Percentiles rank a stretch among this genome's conserved stretches.
phyloP scores from a whole-genome alignment of 73 alveolate species.

The Paramecium sexaurelia region DNA sequence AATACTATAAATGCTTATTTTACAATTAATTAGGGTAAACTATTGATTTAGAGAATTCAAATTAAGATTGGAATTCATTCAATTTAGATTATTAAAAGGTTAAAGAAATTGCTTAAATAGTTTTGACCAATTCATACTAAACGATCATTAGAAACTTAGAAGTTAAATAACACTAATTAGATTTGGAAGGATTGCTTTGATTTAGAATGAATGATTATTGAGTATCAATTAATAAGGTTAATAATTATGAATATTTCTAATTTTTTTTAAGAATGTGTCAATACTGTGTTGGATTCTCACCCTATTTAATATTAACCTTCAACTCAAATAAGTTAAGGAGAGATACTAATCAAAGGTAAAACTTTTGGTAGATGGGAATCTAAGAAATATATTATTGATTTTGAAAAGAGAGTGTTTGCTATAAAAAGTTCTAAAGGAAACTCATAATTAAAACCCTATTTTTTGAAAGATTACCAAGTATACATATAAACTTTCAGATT shows the following conservation, averaged over 20 bases:
- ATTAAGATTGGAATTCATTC: not conserved
- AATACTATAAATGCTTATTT: not conserved
- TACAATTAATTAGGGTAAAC: not conserved
- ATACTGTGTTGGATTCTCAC: not conserved
- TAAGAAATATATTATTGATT: not conserved
- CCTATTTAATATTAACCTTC: not conserved
- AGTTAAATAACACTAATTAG: not conserved
- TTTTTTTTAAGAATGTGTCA: not conserved
- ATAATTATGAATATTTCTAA: not conserved
- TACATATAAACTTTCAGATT: too few species aligned
- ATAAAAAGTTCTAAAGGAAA: not conserved
- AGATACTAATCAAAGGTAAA: not conserved
- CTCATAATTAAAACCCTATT: not conserved
- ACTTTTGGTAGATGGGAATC: slow-evolving; percentile 53
- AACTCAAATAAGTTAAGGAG: not conserved
- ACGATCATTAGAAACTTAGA: not conserved
- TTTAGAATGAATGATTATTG: not conserved
- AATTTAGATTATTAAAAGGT: not conserved
- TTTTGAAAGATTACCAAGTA: not conserved
- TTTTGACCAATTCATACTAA: not conserved
- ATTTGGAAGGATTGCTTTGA: not conserved
- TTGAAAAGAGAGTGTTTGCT: not conserved
- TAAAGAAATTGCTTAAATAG: not conserved
- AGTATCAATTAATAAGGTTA: not conserved
- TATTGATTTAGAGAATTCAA: not conserved